phyloP scores from a whole-genome alignment of 1,139 yeast genomes.

The Eremothecium gossypii region DNA sequence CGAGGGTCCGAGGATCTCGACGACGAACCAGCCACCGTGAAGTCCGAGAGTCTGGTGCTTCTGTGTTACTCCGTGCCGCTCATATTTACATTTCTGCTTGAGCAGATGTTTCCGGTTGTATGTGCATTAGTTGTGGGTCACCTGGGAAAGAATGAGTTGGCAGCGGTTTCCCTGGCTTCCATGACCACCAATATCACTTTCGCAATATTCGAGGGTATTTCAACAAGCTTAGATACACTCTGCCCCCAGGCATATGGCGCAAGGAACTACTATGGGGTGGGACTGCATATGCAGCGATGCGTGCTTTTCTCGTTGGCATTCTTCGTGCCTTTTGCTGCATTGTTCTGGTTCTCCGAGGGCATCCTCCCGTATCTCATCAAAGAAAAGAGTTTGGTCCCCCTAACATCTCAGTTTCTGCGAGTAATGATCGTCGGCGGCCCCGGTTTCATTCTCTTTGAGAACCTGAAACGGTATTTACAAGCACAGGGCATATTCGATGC shows the following conservation, averaged over 20 bases:
- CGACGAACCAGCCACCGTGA: slow-evolving; percentile 38
- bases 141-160: slow-evolving; percentile 60
- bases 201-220: slow-evolving; percentile 79
- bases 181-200: slow-evolving; percentile 83
- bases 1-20: slow-evolving; percentile 33
- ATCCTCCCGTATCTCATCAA: slow-evolving; percentile 44
- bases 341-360: slow-evolving; percentile 59
- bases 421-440: slow-evolving; percentile 71
- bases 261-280: slow-evolving; percentile 50
- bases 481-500: slow-evolving; percentile 93
- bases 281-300: slow-evolving; percentile 57
- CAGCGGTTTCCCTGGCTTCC: slow-evolving; percentile 77
- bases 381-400: slow-evolving; percentile 44
- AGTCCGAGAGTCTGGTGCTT: slow-evolving; percentile 41
- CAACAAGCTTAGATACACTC: slow-evolving; percentile 78
- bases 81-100: slow-evolving; percentile 57
- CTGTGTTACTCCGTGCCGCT: slow-evolving; percentile 53
- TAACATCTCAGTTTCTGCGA: slow-evolving; percentile 59
- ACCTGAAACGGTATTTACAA: slow-evolving; percentile 72
- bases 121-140: slow-evolving; percentile 67
- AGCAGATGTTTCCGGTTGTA: slow-evolving; percentile 63
- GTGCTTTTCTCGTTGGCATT: slow-evolving; percentile 45
- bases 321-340: slow-evolving; percentile 51
- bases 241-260: slow-evolving; percentile 83
- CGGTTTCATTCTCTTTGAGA: slow-evolving; percentile 75